Evolutionary conservation across 1,139 yeast genomes (phyloP), one percentile per base, ranked within the genome.

Genomic region (Blastobotrys malaysiensis): DNA sequence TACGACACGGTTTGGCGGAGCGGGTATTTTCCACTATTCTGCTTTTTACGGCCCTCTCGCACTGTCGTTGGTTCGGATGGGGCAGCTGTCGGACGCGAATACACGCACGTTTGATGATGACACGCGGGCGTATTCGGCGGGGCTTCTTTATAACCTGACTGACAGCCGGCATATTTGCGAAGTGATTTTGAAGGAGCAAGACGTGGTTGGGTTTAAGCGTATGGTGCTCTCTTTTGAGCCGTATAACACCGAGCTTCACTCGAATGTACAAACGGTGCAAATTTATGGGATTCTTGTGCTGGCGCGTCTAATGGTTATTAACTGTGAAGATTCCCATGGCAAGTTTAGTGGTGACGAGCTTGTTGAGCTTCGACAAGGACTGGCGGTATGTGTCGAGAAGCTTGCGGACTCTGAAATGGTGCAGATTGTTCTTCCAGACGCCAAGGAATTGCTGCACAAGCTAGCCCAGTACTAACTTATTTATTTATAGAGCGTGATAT

Each of bases 131-230:
- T 52, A 45, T 19, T 9, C 49, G 14, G 36, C 52, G 2, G 54
- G 54, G 1, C 27, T 52, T 46, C 46, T 52, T n/a, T 52, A 52
- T 44, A 52, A 52, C 22, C 49, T 52, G 9, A 31, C 45, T 7
- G 54, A 52, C 11, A 48, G 52, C 19, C 43, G 47, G 18, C 46
- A 49, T 14, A 49, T 52, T 11, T 46, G 48, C 13, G 39, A 21
- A 7, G 39, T 26, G 13, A 46, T 46, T 14, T n/a, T 31, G 39
- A 31, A 31, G 39, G 39, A 31, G 16, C 16, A 31, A 7, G 16
- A 13, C 11, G 11, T 31, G 2, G n/a, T 31, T 11, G 16, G 39
- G 5, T 31, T 31, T 31, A 31, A 31, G 16, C 39, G n/a, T 14
- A 3, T 31, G 39, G 39, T n/a, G 16, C 39, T 31, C 16, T 31